Base-by-base conservation (phyloP, 208 protist species). In the Spongospora subterranea region DNA sequence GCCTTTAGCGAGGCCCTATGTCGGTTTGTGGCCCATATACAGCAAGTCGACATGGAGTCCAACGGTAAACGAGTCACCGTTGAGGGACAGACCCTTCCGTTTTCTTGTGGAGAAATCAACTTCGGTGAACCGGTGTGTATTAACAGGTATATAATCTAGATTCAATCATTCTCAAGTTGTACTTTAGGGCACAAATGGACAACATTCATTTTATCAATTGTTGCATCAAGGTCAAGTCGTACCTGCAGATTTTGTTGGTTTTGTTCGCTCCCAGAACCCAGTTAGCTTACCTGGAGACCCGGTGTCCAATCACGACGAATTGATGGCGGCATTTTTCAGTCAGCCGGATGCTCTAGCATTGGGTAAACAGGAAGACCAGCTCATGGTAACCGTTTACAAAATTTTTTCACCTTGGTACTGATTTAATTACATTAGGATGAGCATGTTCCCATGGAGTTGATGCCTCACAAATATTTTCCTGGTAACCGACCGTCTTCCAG, bases 201-300 rank as follows among this genome's bases (percentile, higher is more conserved):
- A 95, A 92, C 94, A 95, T 88, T 88, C 93, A 0, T 95, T 95
- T 91, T 95, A 94, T 92, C 94, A 95, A 90, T 89, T 95, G 0
- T 66, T 95, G 0, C 94, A 95, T 66, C 93, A 94, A 90, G 94
- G 92, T n/a, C 41, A 45, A 0, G 45, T 77, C n/a, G 53, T 93
- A 35, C 92, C 91, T 88, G n/a, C 40, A 11, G 92, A 93, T 88
- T 94, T 94, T 45, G 29, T 94, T 54, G 66, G 92, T 13, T 94
- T 90, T 90, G 38, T 92, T 11, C 0, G 88, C n/a, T 90, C 89
- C 35, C 88, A 93, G 45, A 77, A 91, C 89, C 89, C 90, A 17
- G 32, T 82, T 54, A 54, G 39, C 64, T 38, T 92, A 13, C 66
- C 39, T 65, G 46, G 35, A 1, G 43, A 60, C 0, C 11, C 46